Conservation (phyloP, 441 rosid genomes). For the Melastoma candidum region DNA sequence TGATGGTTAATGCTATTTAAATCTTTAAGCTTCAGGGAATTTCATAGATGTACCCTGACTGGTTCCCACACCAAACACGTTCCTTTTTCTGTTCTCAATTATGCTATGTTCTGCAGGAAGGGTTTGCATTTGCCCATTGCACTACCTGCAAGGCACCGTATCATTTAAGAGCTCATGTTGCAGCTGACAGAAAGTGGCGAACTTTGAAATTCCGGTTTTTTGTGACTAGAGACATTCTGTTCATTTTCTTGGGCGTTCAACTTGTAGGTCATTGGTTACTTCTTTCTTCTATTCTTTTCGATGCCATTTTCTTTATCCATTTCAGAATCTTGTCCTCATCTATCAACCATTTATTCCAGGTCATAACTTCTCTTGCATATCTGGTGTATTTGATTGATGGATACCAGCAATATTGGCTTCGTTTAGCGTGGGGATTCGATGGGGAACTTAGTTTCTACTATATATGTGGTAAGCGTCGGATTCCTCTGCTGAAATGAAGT, state of each 20-base stretch:
- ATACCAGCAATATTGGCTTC: slow-evolving; percentile 78
- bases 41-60: too few species aligned
- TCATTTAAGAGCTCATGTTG: slow-evolving; percentile 93
- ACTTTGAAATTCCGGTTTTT: slow-evolving; percentile 94
- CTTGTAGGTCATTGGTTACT: slow-evolving; percentile 44
- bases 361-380: slow-evolving; percentile 85
- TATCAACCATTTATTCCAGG: slow-evolving; percentile 35
- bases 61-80: not conserved
- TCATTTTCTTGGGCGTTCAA: slow-evolving; percentile 89
- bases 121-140: slow-evolving; percentile 98
- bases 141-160: slow-evolving; percentile 99
- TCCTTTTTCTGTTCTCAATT: not conserved
- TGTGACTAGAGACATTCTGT: slow-evolving; percentile 91
- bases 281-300: not conserved
- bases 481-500: slow-evolving; percentile 11
- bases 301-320: slow-evolving; percentile 2
- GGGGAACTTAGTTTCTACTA: slow-evolving; percentile 83
- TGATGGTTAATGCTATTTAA: too few species aligned
- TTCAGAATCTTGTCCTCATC: slow-evolving; percentile 3
- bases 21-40: too few species aligned
- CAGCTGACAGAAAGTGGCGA: slow-evolving; percentile 96
- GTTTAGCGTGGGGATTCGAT: slow-evolving; percentile 89
- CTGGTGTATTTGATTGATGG: slow-evolving; percentile 71
- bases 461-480: slow-evolving; percentile 72
- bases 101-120: slow-evolving; percentile 52